Evolutionary conservation across 2,329 filamentous ascomycete genomes (phyloP).

Genomic region (Neobulgaria alba): DNA sequence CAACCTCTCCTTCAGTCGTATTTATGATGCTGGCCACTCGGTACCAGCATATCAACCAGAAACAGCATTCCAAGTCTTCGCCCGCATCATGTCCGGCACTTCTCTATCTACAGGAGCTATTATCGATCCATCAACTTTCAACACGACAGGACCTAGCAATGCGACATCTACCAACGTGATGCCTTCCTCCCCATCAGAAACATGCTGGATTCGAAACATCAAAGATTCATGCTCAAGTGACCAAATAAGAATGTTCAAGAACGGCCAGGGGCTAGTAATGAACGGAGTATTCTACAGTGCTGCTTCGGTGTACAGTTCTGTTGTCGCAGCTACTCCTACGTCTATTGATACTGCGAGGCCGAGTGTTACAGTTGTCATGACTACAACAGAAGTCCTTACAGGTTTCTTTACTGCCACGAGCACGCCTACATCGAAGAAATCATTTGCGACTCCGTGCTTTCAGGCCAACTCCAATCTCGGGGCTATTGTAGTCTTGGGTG

Average conservation of each 20-base stretch:
- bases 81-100: slow-evolving; percentile 46
- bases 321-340: slow-evolving; percentile 11
- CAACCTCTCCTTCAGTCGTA: slow-evolving; percentile 60
- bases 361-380: slow-evolving; percentile 17
- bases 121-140: slow-evolving; percentile 43
- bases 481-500: too few species aligned
- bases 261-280: slow-evolving; percentile 46
- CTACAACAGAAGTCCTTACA: slow-evolving; percentile 26
- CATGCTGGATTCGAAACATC: slow-evolving; percentile 54
- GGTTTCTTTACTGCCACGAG: slow-evolving; percentile 27
- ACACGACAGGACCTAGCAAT: slow-evolving; percentile 48
- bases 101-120: slow-evolving; percentile 41
- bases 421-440: slow-evolving; percentile 24
- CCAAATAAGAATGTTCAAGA: slow-evolving; percentile 38
- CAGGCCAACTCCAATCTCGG: background rate
- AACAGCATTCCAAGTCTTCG: slow-evolving; percentile 45
- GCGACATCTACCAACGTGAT: slow-evolving; percentile 47
- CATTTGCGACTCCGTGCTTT: slow-evolving; percentile 5
- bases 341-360: slow-evolving; percentile 6
- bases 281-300: slow-evolving; percentile 48
- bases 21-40: slow-evolving; percentile 62
- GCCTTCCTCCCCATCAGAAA: slow-evolving; percentile 39
- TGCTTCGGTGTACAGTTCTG: slow-evolving; percentile 33
- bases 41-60: slow-evolving; percentile 47
- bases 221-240: slow-evolving; percentile 44